Conservation (phyloP, 345 rosid species). For the thale cress (Arabidopsis thaliana) region TAIR10.1 NC_003070.9:25026001-25026500, state of each 20-base stretch:
- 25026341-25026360: neutral
- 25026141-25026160: neutral
- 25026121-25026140: neutral
- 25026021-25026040: conserved; percentile 43
- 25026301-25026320: neutral
- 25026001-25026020: conserved; percentile 36
- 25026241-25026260: neutral
- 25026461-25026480: neutral
- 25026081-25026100: neutral
- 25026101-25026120: neutral
- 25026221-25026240: neutral
- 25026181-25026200: neutral
- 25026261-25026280: neutral
- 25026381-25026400: neutral
- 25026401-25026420: neutral
- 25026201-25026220: neutral
- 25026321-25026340: neutral
- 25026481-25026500: neutral
- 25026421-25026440: neutral
- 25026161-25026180: neutral
- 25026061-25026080: conserved; percentile 25
- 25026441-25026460: conserved; percentile 14
- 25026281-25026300: neutral
- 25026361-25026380: neutral
- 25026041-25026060: conserved; percentile 35